These are phyloP conservation scores for Beta lomatogona DNA, from an alignment of 179 eudicot genomes.

Conservation along the genomic window DNA sequence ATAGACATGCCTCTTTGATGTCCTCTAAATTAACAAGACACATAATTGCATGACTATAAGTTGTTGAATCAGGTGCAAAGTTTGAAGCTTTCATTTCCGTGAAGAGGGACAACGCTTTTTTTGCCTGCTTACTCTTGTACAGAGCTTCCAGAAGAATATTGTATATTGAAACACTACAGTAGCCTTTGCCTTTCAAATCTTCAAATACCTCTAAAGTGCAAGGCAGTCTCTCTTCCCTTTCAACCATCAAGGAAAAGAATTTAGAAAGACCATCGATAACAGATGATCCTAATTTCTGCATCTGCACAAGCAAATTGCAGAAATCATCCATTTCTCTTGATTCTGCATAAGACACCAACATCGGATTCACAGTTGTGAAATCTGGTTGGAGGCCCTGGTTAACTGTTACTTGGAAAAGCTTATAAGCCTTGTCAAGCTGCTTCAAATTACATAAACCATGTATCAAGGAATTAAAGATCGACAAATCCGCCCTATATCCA, in stretches of 20 bases:
- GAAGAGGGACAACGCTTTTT: constrained; percentile 64
- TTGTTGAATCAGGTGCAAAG: constrained; percentile 63
- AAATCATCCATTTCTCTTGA: constrained; percentile 62
- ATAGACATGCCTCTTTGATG: constrained; percentile 62
- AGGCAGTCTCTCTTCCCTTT: constrained; percentile 40
- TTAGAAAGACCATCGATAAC: constrained; percentile 53
- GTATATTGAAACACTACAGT: constrained; percentile 56
- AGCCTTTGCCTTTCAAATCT: constrained; percentile 57
- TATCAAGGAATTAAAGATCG: constrained; percentile 71
- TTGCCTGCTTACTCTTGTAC: constrained; percentile 49
- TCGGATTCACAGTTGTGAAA: constrained; percentile 65
- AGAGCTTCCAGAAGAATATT: constrained; percentile 74
- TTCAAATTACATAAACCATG: constrained; percentile 64
- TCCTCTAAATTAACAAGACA: constrained; percentile 65
- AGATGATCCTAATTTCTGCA: constrained; percentile 59
- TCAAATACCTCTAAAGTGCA: constrained; percentile 57
- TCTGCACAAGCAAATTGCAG: constrained; percentile 59
- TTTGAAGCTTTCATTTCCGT: constrained; percentile 52
- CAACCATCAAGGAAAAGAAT: constrained; percentile 63
- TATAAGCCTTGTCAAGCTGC: constrained; percentile 61
- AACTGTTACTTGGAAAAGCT: constrained; percentile 63
- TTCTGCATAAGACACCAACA: constrained; percentile 62
- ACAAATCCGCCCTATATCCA: constrained; percentile 90
- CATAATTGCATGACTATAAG: constrained; percentile 62
- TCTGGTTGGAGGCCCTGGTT: constrained; percentile 78